phyloP scores from a whole-genome alignment of 768 basidiomycete species.

The Atractiella rhizophila region DNA sequence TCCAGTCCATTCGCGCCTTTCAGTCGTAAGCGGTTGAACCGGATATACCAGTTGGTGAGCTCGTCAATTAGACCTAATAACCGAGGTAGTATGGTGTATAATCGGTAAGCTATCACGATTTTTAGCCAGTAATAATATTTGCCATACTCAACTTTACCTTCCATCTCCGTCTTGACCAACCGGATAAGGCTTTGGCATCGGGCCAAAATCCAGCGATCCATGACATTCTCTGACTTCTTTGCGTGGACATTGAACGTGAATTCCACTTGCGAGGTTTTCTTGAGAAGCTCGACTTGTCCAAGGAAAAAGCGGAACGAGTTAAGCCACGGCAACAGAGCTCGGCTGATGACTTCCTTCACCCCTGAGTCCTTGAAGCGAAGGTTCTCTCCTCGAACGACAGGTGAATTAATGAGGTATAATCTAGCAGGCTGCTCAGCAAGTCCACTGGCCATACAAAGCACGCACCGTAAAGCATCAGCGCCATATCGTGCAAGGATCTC shows the following conservation, averaged over 20 bases:
- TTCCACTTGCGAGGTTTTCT: constrained; percentile 47
- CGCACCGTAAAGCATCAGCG: constrained; percentile 72
- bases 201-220: constrained; percentile 96
- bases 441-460: neutral
- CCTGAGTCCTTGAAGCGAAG: constrained; percentile 94
- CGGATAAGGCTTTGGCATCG: constrained; percentile 91
- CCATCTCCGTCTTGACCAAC: constrained; percentile 81
- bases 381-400: constrained; percentile 91
- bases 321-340: constrained; percentile 92
- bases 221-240: constrained; percentile 62
- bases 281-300: constrained; percentile 65
- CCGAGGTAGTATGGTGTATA: constrained; percentile 93
- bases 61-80: constrained; percentile 78
- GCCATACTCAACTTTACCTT: constrained; percentile 25
- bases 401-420: constrained; percentile 97
- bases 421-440: constrained; percentile 23
- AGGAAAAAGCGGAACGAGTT: constrained; percentile 98
- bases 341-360: constrained; percentile 81
- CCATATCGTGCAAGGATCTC: constrained; percentile 71
- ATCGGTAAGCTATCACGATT: constrained; percentile 38
- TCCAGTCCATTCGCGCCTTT: constrained; percentile 84
- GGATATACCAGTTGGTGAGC: constrained; percentile 98
- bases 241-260: constrained; percentile 77
- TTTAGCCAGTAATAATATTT: neutral
- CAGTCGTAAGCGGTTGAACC: constrained; percentile 81